phyloP scores from a whole-genome alignment of 2,329 filamentous ascomycete genomes.

The Simplicillium aogashimaense region DNA sequence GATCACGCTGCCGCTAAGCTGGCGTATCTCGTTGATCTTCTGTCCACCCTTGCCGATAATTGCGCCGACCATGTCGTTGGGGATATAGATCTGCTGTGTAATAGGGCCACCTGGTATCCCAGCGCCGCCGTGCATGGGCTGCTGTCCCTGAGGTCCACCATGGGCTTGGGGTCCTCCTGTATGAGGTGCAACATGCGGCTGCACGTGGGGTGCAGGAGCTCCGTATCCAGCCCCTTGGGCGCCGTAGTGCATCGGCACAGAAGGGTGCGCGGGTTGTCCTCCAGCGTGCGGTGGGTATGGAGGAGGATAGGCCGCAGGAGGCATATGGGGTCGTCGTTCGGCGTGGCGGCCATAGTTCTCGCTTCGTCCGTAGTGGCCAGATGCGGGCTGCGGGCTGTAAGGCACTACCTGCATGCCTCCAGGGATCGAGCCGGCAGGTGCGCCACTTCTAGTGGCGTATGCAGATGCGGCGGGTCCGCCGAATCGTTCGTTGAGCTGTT shows the following conservation, averaged over 20 bases:
- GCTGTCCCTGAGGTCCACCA: constrained; percentile 56
- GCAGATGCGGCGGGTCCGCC: constrained; percentile 94
- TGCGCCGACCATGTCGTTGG: constrained; percentile 98
- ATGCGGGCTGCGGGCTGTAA: constrained; percentile 86
- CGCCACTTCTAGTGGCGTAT: constrained; percentile 90
- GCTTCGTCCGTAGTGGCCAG: constrained; percentile 83
- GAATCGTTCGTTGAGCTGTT: constrained; percentile 94
- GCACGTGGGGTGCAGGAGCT: constrained; percentile 66
- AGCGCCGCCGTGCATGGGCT: constrained; percentile 54
- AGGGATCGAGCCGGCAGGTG: constrained; percentile 84
- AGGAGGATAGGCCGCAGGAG: constrained; percentile 62
- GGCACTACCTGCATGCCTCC: constrained; percentile 99
- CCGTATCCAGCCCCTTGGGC: constrained; percentile 67
- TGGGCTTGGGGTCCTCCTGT: constrained; percentile 40
- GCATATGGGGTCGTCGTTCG: constrained; percentile 65
- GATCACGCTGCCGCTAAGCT: constrained; percentile 94
- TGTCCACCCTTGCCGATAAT: constrained; percentile 98
- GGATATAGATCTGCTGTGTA: constrained; percentile 98
- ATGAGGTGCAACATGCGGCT: constrained; percentile 59
- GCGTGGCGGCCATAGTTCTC: constrained; percentile 73
- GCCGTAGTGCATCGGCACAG: constrained; percentile 70
- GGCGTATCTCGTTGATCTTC: constrained; percentile 98
- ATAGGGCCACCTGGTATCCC: constrained; percentile 53
- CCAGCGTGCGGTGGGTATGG: constrained; percentile 55
- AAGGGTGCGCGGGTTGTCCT: constrained; percentile 47